Evolutionary conservation across 257 asterid genomes (phyloP), one percentile per base, ranked within the genome.

Genomic region (Eustoma russellianum): DNA sequence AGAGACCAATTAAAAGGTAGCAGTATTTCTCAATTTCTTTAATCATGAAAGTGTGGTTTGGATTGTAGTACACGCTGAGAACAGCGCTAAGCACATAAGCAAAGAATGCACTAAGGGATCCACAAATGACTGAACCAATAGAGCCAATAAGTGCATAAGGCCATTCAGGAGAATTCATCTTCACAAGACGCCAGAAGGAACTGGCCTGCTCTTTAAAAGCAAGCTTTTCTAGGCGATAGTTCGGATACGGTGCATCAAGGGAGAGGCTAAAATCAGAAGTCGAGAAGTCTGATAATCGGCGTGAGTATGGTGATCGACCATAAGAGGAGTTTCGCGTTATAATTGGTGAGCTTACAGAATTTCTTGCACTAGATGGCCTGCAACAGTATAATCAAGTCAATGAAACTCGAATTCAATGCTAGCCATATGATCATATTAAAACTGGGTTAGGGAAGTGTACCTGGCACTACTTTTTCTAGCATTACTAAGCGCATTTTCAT

Each of bases 91-190:
- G 64, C 45, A 88, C 97, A 9, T 88, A 85, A 1, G 97, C 95
- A 7, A 88, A 88, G 69, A 88, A 83, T 12, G 97, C 97, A 17
- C 95, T 85, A n/a, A 88, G 91, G 1, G 95, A 85, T 18, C 97
- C 97, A 46, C 95, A 88, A 16, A 88, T 62, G 5, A 88, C 79
- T 2, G 97, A 88, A 17, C 97, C 97, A 6, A 88, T 63, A 2
- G 97, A 88, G 16, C 95, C 97, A 50, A 85, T 34, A 45, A 88
- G 66, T 9, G 97, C 97, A 17, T 88, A 83, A 45, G 67, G 63
- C 97, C 97, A 88, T 51, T 88, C 97, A 1, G 97, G 97, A 33
- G 95, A 80, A 56, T 88, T 88, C 97, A 88, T 88, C 64, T 85
- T 88, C 3, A 85, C 95, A 5, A 88, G 85, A 19, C 97, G 93